Evolutionary conservation across 495 filamentous ascomycete genomes (phyloP).

Genomic region (Darksidea phi): DNA sequence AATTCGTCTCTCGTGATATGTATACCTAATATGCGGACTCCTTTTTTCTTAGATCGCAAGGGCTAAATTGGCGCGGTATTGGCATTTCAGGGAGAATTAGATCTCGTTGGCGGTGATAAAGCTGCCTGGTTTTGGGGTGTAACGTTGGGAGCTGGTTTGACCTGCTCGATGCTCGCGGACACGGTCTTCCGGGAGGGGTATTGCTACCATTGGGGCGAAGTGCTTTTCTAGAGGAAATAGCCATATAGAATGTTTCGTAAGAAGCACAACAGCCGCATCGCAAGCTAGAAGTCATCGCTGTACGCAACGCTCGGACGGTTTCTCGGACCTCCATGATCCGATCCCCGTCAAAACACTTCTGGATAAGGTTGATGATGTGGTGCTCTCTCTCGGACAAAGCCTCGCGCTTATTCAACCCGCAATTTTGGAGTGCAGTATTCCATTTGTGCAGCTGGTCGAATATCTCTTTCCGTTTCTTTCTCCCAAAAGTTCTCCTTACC

Average conservation of each 20-base stretch:
- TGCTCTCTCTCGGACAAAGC: slow-evolving; percentile 5
- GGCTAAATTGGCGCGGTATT: no score
- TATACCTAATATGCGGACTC: background rate
- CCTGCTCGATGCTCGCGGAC: background rate
- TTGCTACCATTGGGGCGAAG: background rate
- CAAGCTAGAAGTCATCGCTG: slow-evolving; percentile 2
- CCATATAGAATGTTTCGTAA: slow-evolving; percentile 5
- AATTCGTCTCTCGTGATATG: background rate
- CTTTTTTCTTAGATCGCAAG: slow-evolving; percentile 1
- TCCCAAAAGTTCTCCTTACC: slow-evolving; percentile 14
- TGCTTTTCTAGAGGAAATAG: background rate
- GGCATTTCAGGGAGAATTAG: no score
- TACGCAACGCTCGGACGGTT: background rate
- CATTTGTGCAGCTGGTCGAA: slow-evolving; percentile 9
- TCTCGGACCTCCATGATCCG: background rate
- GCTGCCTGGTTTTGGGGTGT: no score
- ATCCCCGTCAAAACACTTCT: slow-evolving; percentile 5
- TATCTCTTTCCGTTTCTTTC: background rate
- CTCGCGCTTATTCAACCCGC: slow-evolving; percentile 17
- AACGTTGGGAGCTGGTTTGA: background rate
- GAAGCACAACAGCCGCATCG: background rate
- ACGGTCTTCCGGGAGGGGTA: background rate
- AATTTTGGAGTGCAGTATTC: slow-evolving; percentile 18
- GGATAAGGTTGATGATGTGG: background rate
- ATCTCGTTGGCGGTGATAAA: no score